phyloP scores from a whole-genome alignment of 371 early-diverging fungal genomes.

The Rhizomucor pusillus region DNA sequence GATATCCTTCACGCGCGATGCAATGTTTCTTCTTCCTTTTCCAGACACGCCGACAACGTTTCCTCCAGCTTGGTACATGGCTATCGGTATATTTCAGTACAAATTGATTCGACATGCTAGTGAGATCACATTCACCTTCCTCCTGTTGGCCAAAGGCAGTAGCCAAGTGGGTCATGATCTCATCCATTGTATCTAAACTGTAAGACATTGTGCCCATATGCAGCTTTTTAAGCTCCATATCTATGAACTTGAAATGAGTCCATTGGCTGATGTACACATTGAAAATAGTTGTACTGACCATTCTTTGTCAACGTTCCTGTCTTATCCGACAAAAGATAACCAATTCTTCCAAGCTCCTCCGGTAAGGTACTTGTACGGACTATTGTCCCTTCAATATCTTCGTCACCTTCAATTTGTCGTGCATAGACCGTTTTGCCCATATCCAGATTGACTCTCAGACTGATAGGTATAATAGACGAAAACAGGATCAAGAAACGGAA shows the following conservation, averaged over 20 bases:
- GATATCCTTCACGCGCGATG: constrained; percentile 76
- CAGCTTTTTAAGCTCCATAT: constrained; percentile 97
- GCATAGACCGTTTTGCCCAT: constrained; percentile 96
- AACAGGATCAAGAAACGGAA: constrained; percentile 97
- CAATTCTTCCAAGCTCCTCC: constrained; percentile 98
- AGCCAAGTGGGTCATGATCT: constrained; percentile 68
- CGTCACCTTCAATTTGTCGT: constrained; percentile 79
- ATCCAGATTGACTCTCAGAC: constrained; percentile 95
- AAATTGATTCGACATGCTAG: background rate
- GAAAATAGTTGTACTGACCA: constrained; percentile 42
- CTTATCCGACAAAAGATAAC: constrained; percentile 97
- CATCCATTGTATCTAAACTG: constrained; percentile 87
- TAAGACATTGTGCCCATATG: constrained; percentile 98
- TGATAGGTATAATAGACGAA: constrained; percentile 98
- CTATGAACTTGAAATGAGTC: constrained; percentile 29
- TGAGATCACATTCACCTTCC: constrained; percentile 2
- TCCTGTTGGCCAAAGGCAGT: constrained; percentile 52
- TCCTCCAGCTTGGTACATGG: constrained; percentile 13
- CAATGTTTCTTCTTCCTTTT: constrained; percentile 71
- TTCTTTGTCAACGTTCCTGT: constrained; percentile 99
- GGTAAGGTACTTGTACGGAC: constrained; percentile 96
- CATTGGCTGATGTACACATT: no score
- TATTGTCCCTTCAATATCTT: constrained; percentile 82
- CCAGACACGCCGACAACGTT: constrained; percentile 27
- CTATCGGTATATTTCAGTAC: background rate